phyloP scores from a whole-genome alignment of 441 rosid species.

The Syzygium malaccense region DNA sequence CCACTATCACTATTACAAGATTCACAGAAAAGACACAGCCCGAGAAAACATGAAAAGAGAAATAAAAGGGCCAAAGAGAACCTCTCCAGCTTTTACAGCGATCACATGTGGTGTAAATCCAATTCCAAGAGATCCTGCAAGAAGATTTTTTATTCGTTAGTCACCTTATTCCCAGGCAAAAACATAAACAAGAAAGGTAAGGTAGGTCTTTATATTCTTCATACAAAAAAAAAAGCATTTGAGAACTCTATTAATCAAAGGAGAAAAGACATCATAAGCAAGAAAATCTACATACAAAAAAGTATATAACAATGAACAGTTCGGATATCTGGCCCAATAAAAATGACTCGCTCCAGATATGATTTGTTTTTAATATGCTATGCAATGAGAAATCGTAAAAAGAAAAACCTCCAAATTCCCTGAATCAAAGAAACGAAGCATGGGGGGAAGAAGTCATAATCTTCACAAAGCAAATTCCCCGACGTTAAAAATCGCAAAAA shows the following conservation, averaged over 20 bases:
- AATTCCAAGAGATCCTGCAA: slow-evolving; percentile 65
- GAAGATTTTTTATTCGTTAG: neutral
- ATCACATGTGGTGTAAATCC: slow-evolving; percentile 82
- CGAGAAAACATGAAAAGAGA: neutral
- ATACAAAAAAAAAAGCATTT: neutral
- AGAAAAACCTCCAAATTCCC: neutral
- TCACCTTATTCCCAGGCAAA: neutral
- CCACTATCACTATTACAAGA: neutral
- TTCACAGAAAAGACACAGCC: neutral
- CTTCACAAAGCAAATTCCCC: neutral
- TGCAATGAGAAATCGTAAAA: neutral
- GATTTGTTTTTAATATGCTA: neutral
- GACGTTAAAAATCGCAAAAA: neutral
- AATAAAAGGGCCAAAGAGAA: slow-evolving; percentile 18
- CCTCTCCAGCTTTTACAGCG: slow-evolving; percentile 86
- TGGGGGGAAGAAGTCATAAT: neutral
- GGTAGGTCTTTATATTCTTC: neutral
- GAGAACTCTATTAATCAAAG: neutral
- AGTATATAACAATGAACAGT: neutral
- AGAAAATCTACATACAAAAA: neutral
- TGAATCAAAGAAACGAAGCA: neutral
- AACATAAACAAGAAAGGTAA: neutral
- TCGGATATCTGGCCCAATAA: neutral
- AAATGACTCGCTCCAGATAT: neutral
- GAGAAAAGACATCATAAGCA: neutral